These are phyloP conservation scores for Psidium guajava DNA, from an alignment of 345 rosid species.

Conservation along the genomic window DNA sequence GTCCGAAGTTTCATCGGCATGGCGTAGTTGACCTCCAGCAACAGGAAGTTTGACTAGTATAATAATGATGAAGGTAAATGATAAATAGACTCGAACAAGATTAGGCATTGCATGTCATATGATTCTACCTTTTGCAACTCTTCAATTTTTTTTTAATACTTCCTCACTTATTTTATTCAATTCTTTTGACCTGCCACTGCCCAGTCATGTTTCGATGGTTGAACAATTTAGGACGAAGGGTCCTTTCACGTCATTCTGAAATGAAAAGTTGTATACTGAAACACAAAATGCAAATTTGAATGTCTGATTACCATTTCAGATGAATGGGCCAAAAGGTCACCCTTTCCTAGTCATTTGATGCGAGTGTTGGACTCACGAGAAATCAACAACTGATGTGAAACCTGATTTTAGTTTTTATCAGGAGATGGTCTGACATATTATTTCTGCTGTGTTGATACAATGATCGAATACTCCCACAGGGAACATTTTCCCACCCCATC, in stretches of 20 bases:
- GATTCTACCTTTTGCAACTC: background rate
- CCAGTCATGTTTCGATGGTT: background rate
- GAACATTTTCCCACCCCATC: background rate
- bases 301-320: background rate
- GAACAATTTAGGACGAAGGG: background rate
- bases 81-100: background rate
- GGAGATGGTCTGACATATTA: background rate
- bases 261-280: background rate
- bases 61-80: background rate
- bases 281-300: background rate
- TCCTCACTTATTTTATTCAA: background rate
- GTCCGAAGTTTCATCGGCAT: conserved; percentile 64
- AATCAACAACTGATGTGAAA: background rate
- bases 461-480: background rate
- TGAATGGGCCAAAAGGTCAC: background rate
- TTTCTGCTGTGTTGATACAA: background rate
- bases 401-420: background rate
- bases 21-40: conserved; percentile 49
- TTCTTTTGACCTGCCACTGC: background rate
- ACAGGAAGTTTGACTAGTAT: background rate
- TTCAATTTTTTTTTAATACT: background rate
- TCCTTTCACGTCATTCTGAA: background rate
- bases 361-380: background rate
- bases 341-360: background rate
- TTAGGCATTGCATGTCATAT: background rate